Base-by-base conservation (phyloP, 2,329 filamentous ascomycete genomes). In the Emericellopsis atlantica region DNA sequence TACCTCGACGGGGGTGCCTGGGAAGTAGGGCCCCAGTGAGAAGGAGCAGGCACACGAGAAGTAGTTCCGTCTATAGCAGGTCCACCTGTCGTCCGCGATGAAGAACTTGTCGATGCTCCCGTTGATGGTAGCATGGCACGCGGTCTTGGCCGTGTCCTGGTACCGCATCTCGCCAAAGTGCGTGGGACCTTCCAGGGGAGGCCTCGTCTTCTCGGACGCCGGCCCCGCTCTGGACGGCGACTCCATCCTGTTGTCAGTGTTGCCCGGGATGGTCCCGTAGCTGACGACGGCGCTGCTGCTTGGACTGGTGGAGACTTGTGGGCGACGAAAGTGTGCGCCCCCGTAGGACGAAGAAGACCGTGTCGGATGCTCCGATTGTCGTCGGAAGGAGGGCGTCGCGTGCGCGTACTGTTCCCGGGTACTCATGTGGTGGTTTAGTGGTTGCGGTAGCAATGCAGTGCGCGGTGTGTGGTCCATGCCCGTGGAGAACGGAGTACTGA, bases 71-170 rank as follows among this genome's bases (percentile, higher is more conserved):
- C 88, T 74, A 56, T 95, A 95, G 62, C 88, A 94, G 0, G 88
- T 95, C 87, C 87, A 95, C 51, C 89, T 85, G 15, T 75, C 71
- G 42, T 93, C 88, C 4, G 73, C 74, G 31, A 79, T 66, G 56
- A 95, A 94, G 62, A 94, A 93, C 52, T 94, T 93, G 57, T 93
- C 85, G 44, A 94, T 87, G 51, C 78, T 81, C 31, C 84, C 85
- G 24, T 80, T 71, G 47, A 95, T 84, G 12, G 84, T 81, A 16
- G 84, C 72, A 47, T 79, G 80, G 48, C 92, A 70, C 1, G 68
- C 64, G 3, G 65, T 63, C 37, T 50, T 48, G 12, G 50, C 56
- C 11, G 50, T 56, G 38, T 84, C 73, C 4, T 61, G 65, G 50
- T 80, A 81, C 43, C 71, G 69, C 42, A 87, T 70, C n/a, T 70